These are phyloP conservation scores for Candida nonsorbophila DNA, from an alignment of 805 yeast genomes.

Conservation along the genomic window DNA sequence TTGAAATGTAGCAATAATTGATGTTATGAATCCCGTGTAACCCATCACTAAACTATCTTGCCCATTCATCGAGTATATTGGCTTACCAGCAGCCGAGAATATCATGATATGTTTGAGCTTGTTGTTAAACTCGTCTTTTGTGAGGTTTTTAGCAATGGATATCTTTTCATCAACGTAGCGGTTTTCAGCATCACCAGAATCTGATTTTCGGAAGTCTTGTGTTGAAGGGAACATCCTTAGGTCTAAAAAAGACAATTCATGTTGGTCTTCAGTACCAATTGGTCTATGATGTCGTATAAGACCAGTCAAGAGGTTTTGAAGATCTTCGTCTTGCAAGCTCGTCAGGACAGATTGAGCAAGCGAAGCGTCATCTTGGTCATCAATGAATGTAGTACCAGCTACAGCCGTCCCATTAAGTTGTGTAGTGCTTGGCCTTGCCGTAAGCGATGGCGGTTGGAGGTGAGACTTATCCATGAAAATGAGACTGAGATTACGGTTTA, in stretches of 20 bases:
- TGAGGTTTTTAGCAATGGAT: conserved; percentile 10
- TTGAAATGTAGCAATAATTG: conserved; percentile 68
- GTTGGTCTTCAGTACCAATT: background rate
- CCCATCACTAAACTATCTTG: conserved; percentile 61
- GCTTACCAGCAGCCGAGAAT: conserved; percentile 82
- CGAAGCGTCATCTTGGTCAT: no score
- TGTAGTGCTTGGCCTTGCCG: no score
- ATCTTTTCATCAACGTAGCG: conserved; percentile 14
- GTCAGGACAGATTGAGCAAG: no score
- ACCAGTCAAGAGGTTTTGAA: conserved; percentile 17
- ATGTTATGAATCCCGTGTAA: conserved; percentile 75
- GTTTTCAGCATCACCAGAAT: conserved; percentile 2
- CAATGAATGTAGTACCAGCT: no score
- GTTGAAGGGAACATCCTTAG: conserved; percentile 10
- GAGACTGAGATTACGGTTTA: no score
- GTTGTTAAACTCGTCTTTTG: conserved; percentile 14
- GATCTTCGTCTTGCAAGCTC: conserved; percentile 20
- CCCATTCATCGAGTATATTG: conserved; percentile 76
- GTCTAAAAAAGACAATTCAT: conserved; percentile 8
- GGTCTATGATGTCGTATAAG: conserved; percentile 12
- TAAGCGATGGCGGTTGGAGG: no score
- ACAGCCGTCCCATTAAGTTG: no score
- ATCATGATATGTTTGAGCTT: conserved; percentile 69
- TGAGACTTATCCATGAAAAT: no score
- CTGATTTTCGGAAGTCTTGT: background rate